Percentiles rank a stretch among this genome's conserved stretches.
Evolutionary conservation across 495 filamentous ascomycete genomes (phyloP).

Genomic region (Staphylotrichum tortipilum): DNA sequence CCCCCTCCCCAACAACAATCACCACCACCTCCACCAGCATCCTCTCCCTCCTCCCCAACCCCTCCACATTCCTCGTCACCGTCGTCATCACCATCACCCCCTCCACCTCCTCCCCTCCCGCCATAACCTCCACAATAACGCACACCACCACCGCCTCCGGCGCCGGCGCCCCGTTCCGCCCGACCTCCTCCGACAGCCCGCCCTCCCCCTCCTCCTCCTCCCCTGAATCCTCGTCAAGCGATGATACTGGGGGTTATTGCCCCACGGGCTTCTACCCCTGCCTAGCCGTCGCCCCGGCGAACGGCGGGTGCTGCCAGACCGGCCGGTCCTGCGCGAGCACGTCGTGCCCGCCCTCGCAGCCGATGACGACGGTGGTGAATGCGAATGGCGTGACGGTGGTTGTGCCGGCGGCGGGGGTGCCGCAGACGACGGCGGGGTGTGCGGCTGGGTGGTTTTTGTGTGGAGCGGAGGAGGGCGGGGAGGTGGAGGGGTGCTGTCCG

Average conservation of each 20-base stretch:
- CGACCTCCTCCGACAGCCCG: conserved; percentile 27
- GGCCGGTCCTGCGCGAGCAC: conserved; percentile 66
- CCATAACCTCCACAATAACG: conserved; percentile 27
- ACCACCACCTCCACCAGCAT: conserved; percentile 20
- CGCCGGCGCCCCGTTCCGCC: conserved; percentile 30
- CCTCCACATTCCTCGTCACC: conserved; percentile 29
- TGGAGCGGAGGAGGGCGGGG: conserved; percentile 40
- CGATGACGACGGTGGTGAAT: conserved; percentile 50
- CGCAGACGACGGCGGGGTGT: conserved; percentile 42
- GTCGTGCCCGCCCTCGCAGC: conserved; percentile 42
- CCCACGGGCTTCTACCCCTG: conserved; percentile 51
- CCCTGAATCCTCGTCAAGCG: conserved; percentile 21
- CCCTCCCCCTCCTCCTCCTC: conserved; percentile 7
- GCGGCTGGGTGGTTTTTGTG: conserved; percentile 74
- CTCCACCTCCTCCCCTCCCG: conserved; percentile 15
- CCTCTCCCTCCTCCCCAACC: conserved; percentile 15
- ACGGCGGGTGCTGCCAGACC: conserved; percentile 61
- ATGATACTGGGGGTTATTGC: too few species aligned
- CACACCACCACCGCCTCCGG: conserved; percentile 29
- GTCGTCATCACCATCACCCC: conserved; percentile 29
- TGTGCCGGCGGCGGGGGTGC: conserved; percentile 43
- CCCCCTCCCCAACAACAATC: conserved; percentile 32
- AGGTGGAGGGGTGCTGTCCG: conserved; percentile 70
- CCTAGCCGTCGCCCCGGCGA: conserved; percentile 38
- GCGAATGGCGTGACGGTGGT: conserved; percentile 61